Conservation (phyloP, 441 rosid species). For the California macrophylla region DNA sequence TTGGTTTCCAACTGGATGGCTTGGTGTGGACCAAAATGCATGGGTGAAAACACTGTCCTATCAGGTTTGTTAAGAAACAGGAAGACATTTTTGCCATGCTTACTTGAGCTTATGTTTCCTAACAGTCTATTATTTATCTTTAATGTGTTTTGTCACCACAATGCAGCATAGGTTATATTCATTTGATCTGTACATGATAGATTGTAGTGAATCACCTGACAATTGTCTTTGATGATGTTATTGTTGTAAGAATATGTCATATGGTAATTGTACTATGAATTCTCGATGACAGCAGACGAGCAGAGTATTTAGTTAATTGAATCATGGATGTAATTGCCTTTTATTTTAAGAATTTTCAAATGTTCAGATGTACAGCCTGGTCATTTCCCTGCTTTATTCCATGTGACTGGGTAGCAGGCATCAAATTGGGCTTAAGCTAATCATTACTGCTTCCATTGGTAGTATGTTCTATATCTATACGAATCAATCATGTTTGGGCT, state of each 20-base stretch:
- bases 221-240: not conserved
- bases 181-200: slow-evolving; percentile 1
- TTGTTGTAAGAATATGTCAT: not conserved
- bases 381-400: not conserved
- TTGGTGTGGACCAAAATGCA: slow-evolving; percentile 70
- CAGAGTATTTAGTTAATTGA: not conserved
- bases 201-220: not conserved
- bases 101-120: not conserved
- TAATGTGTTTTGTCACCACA: not conserved
- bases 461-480: not conserved
- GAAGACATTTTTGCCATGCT: not conserved
- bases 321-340: not conserved
- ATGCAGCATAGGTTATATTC: not conserved
- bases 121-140: not conserved
- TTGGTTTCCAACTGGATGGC: slow-evolving; percentile 87
- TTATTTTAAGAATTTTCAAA: not conserved
- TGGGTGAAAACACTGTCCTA: slow-evolving; percentile 90
- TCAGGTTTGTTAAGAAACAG: slow-evolving; percentile 45
- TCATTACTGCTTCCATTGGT: not conserved
- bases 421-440: not conserved
- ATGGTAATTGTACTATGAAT: not conserved
- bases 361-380: not conserved
- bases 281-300: too few species aligned
- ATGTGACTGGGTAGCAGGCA: not conserved
- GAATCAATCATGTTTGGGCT: slow-evolving; percentile 13